Percentiles rank a stretch among this genome's conserved stretches.
Conservation (phyloP, 2,329 filamentous ascomycete species). For the Thelonectria olida region DNA sequence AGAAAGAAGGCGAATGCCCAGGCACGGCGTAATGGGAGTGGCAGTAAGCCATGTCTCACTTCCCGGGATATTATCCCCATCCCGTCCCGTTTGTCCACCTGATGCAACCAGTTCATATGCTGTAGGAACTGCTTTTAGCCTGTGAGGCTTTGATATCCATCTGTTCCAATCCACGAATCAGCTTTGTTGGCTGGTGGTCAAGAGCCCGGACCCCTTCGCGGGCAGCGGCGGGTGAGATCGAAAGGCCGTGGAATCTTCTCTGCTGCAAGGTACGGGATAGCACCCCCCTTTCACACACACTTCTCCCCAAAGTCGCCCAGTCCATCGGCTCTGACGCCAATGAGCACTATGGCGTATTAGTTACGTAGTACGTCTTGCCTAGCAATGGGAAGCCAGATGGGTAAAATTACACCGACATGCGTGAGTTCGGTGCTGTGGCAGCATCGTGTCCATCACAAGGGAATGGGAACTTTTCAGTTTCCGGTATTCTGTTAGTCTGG, state of each 20-base stretch:
- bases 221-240: not conserved
- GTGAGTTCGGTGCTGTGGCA: not conserved
- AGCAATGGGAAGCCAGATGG: not conserved
- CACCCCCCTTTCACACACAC: not conserved
- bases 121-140: not conserved
- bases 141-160: not conserved
- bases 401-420: conserved; percentile 11
- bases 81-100: not conserved
- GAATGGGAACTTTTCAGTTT: not conserved
- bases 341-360: not conserved
- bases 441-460: not conserved
- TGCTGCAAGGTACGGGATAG: conserved; percentile 11
- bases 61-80: not conserved
- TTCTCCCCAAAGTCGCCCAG: not conserved
- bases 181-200: not conserved
- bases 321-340: not conserved
- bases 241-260: conserved; percentile 1
- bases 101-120: not conserved
- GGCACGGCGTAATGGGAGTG: conserved; percentile 5
- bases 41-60: not conserved
- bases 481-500: not conserved
- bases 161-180: conserved; percentile 6
- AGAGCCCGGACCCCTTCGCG: not conserved
- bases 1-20: not conserved
- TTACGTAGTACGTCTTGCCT: not conserved